Evolutionary conservation across 768 basidiomycete genomes (phyloP), one percentile per base, ranked within the genome.

Genomic region (Russula abietina): DNA sequence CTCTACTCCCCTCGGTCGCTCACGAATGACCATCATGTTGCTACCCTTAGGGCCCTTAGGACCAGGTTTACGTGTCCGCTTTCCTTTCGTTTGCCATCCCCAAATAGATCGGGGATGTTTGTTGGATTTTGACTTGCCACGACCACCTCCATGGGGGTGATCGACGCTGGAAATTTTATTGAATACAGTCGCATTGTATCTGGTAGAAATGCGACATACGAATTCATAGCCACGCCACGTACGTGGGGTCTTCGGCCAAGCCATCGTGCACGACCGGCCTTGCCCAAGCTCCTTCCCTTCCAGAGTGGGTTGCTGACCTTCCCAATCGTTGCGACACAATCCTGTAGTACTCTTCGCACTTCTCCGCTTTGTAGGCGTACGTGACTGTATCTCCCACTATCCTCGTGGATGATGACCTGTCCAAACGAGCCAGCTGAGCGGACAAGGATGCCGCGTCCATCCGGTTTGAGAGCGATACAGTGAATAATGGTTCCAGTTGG

Each of bases 181-280:
- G 11, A 69, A 61, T 45, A 45, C 55, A 59, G 19, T 45, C 9
- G 19, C 19, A 46, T 8, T 8, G 55, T 17, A n/a, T 41, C 39
- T 9, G 12, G 45, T 2, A 45, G 17, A 55, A 0, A 33, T 56
- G 55, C 14, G 28, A 64, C 88, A 48, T 77, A 93, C 85, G 92
- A 88, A 74, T 97, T 98, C 94, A 96, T 96, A 48, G 94, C 94
- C 67, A 97, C 87, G 86, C 94, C 94, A 74, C 94, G 87, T 51
- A 96, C 93, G 36, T 81, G 81, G 0, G 94, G 94, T 67, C 91
- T 75, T 71, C 84, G 76, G 19, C 95, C 95, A 22, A 98, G 75
- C 92, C 93, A 95, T 41, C 95, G 80, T 46, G 79, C 78, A 67
- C 96, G 77, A 33, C 97, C 97, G 8, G 97, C 97, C 75, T 98